phyloP scores from a whole-genome alignment of 257 asterid genomes.

The Scutellaria minor region DNA sequence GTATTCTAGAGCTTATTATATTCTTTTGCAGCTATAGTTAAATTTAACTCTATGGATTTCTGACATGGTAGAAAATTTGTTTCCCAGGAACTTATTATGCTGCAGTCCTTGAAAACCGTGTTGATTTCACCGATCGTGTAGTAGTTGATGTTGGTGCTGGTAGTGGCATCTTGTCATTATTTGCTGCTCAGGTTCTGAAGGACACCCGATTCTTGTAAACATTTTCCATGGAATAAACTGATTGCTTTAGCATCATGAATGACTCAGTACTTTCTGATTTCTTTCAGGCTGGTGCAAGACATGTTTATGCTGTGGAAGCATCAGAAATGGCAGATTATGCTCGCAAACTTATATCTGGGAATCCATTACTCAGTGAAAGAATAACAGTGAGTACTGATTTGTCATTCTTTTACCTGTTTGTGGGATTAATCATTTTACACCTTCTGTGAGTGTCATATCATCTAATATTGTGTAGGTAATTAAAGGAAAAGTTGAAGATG shows the following conservation, averaged over 20 bases:
- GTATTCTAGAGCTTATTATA: slow-evolving; percentile 19
- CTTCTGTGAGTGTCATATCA: slow-evolving; percentile 24
- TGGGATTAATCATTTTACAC: slow-evolving; percentile 13
- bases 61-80: slow-evolving; percentile 37
- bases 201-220: slow-evolving; percentile 21
- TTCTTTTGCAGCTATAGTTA: slow-evolving; percentile 12
- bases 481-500: slow-evolving; percentile 96
- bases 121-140: slow-evolving; percentile 73
- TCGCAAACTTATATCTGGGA: slow-evolving; percentile 83
- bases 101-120: slow-evolving; percentile 95
- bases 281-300: slow-evolving; percentile 93
- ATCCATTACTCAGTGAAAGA: slow-evolving; percentile 71
- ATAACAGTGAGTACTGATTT: slow-evolving; percentile 70
- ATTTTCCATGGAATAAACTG: slow-evolving; percentile 26
- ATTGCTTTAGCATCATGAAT: slow-evolving; percentile 32
- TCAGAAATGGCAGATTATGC: slow-evolving; percentile 99
- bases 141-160: slow-evolving; percentile 99
- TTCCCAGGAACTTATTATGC: slow-evolving; percentile 92
- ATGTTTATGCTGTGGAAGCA: slow-evolving; percentile 99
- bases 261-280: slow-evolving; percentile 28
- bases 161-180: slow-evolving; percentile 96
- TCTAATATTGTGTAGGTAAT: slow-evolving; percentile 64
- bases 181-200: slow-evolving; percentile 95
- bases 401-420: slow-evolving; percentile 22
- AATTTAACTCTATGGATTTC: slow-evolving; percentile 21